phyloP scores from a whole-genome alignment of 2,329 filamentous ascomycete species.

The Penicillium sp. region DNA sequence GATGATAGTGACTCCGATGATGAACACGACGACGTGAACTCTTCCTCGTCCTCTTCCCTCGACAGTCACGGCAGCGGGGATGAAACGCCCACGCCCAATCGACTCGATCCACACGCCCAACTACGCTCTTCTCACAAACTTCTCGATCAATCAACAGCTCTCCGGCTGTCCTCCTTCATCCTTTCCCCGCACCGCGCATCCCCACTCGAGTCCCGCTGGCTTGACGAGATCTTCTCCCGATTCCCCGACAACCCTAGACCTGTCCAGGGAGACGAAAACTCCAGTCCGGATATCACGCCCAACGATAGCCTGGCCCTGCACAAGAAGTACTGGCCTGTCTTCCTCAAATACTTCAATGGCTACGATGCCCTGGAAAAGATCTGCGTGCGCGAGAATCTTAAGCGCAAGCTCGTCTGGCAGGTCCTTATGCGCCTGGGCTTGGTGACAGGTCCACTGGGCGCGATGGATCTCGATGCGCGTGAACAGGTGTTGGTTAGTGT shows the following conservation, averaged over 20 bases:
- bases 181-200: constrained; percentile 76
- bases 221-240: constrained; percentile 49
- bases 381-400: constrained; percentile 78
- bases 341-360: constrained; percentile 87
- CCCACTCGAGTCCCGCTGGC: constrained; percentile 72
- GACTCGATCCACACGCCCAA: constrained; percentile 27
- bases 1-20: constrained; percentile 14
- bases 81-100: constrained; percentile 38
- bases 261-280: constrained; percentile 6
- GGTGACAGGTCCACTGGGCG: constrained; percentile 50
- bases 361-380: constrained; percentile 81
- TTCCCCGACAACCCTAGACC: constrained; percentile 33
- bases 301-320: constrained; percentile 39
- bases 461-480: constrained; percentile 32
- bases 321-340: constrained; percentile 66
- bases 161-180: constrained; percentile 64
- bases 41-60: constrained; percentile 42
- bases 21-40: constrained; percentile 30
- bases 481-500: constrained; percentile 58
- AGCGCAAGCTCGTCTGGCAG: constrained; percentile 65
- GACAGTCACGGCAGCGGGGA: constrained; percentile 41
- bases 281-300: constrained; percentile 20
- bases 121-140: constrained; percentile 36
- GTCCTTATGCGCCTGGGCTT: constrained; percentile 65
- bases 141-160: constrained; percentile 33